Base-by-base conservation (phyloP, 2,329 filamentous ascomycete species). In the Hysterium pulicare region DNA sequence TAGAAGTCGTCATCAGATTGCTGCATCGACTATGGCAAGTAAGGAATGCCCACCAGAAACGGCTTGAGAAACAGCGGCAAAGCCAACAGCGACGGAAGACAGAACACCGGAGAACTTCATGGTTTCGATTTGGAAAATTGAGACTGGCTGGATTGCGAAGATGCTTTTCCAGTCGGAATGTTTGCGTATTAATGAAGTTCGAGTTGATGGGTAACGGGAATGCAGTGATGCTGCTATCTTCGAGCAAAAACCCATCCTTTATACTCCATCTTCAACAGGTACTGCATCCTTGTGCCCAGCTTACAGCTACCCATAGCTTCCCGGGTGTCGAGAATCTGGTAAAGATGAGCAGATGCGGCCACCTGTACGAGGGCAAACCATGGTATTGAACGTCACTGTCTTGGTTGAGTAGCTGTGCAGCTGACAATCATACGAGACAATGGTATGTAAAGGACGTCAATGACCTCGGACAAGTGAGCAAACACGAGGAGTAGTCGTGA, bases 41-140 rank as follows among this genome's bases (percentile, higher is more conserved):
- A 10, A n/a, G 37, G 38, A 8, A 24, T 21, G 37, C 49, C 34
- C 40, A 61, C 59, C 59, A 36, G 60, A 55, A 51, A 63, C 62
- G 42, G 62, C 62, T n/a, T 57, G 59, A 31, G 37, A n/a, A 26
- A 65, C 48, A 46, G 54, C 57, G 39, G 58, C 52, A 28, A 63
- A 51, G 42, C 53, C 50, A 36, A 62, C 51, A 44, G 48, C 53
- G 32, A 54, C 38, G 30, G 59, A 47, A 20, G 57, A 49, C 39
- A 55, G 38, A 46, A 49, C 49, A 35, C 32, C 46, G 49, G 53
- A 54, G 55, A 64, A 59, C 55, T 64, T 61, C 64, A 65, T 64
- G 37, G 24, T 62, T 53, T n/a, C 38, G 53, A 33, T 37, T 46
- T 28, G 51, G 35, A 38, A n/a, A 30, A 21, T 31, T 20, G 8